A percentile compares a stretch with the other conserved stretches of the same genome.
phyloP scores from a whole-genome alignment of 2,329 filamentous ascomycete species.

The Allantophomopsis cytisporea region DNA sequence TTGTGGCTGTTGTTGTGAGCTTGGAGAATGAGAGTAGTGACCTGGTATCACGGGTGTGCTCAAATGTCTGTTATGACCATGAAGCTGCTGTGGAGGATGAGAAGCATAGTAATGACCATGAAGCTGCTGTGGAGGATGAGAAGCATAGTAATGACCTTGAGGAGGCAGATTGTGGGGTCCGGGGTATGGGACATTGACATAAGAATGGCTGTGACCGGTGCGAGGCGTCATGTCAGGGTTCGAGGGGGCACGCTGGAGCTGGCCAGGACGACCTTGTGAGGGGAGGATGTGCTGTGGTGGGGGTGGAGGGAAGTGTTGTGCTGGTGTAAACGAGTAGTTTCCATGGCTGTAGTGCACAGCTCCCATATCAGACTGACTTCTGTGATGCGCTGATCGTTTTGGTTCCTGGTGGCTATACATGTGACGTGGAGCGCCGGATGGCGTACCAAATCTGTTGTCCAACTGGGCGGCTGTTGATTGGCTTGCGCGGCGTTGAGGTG shows the following conservation, averaged over 20 bases:
- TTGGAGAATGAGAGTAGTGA: too few relatives aligned
- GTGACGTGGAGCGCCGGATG: too few relatives aligned
- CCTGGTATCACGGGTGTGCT: neutral
- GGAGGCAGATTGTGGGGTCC: neutral
- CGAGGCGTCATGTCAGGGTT: neutral
- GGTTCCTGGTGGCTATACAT: constrained; percentile 2
- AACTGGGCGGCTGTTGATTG: constrained; percentile 12
- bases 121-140: neutral
- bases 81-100: neutral
- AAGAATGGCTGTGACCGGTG: neutral
- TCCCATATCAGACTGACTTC: constrained; percentile 16
- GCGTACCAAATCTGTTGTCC: constrained; percentile 3
- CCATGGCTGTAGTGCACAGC: constrained; percentile 1
- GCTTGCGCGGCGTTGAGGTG: constrained; percentile 8
- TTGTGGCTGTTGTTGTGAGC: too few relatives aligned
- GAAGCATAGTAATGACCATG: neutral
- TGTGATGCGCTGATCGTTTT: constrained; percentile 10
- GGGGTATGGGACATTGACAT: neutral
- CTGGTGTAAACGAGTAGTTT: too few relatives aligned
- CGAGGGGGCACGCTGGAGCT: neutral
- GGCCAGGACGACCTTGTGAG: neutral
- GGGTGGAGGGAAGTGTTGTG: neutral
- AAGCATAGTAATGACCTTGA: neutral
- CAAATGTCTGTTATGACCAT: neutral
- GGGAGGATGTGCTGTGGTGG: neutral